Evolutionary conservation across 176 grass and related monocot species (phyloP), one percentile per base, ranked within the genome.

Genomic region (Lolium multiflorum): DNA sequence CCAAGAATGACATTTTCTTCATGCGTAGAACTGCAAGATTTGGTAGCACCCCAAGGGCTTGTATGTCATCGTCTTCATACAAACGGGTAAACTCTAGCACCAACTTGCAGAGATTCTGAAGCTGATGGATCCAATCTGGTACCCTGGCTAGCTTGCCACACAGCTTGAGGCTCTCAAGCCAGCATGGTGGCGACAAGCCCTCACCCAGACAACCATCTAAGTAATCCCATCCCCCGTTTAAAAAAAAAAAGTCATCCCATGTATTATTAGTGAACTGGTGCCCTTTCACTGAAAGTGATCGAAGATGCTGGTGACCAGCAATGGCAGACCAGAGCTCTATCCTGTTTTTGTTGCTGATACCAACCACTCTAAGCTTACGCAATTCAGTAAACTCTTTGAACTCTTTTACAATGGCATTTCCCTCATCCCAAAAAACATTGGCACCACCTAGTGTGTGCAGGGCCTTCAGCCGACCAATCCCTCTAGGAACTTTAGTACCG

Each of bases 71-170:
- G 15, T 25, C 20, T 18, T 26, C 1, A 1, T 20, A 0, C 47
- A 85, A 3, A 9, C 0, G 0, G 18, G 4, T 26, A 0, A 0
- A 0, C 1, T 0, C 2, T 0, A 85, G 26, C 0, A 15, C 7
- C 61, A 85, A 24, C 46, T 54, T 85, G 15, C 46, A 16, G 5
- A 85, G 60, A 26, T 44, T 67, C 7, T 67, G 47, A 55, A 78
- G 60, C 20, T 26, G 5, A 54, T 9, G 44, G 60, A 67, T 26
- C 83, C 83, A 85, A 18, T 25, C 0, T 8, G 28, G 7, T 18
- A 55, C 1, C 16, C 4, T 16, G 1, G 20, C 11, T 55, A 52
- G 7, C 6, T 3, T 16, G 20, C 14, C 26, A 0, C 0, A 0
- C 20, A 85, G 20, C 13, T 65, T 20, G 47, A 85, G 59, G n/a